These are phyloP conservation scores for Nymphaea colorata DNA, from an alignment of 164 flowering plant species.

Conservation along the genomic window DNA sequence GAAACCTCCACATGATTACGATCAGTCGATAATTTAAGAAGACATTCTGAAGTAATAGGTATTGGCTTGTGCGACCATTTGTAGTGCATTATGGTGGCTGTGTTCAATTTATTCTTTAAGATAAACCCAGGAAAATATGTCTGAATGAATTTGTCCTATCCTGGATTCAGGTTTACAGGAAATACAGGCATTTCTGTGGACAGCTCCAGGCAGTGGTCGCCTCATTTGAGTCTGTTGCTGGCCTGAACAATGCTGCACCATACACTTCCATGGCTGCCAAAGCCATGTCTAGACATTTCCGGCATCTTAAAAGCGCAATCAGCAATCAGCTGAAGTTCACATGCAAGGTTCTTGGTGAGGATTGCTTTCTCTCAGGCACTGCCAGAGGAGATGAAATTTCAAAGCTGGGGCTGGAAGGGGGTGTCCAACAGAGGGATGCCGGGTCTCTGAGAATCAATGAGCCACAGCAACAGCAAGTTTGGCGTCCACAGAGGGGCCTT, in stretches of 20 bases:
- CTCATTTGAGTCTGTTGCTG: constrained; percentile 11
- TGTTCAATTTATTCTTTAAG: no score
- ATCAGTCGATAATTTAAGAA: no score
- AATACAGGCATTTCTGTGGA: constrained; percentile 10
- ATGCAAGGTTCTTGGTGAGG: constrained; percentile 7
- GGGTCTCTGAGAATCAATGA: constrained; percentile 26
- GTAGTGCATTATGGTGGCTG: no score
- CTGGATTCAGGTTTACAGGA: constrained; percentile 9
- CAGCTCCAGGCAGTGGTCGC: constrained; percentile 21
- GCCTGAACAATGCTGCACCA: constrained; percentile 6
- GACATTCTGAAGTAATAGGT: no score
- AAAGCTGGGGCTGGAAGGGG: constrained; percentile 1
- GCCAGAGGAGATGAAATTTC: constrained; percentile 5
- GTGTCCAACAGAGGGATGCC: constrained; percentile 5
- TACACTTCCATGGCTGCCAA: constrained; percentile 11
- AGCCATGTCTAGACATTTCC: constrained; percentile 11
- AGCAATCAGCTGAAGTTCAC: constrained; percentile 5
- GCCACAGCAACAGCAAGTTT: constrained; percentile 43
- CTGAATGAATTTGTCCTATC: no score
- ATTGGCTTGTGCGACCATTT: no score
- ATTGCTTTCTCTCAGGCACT: constrained; percentile 5
- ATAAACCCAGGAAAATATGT: no score
- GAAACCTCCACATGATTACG: no score
- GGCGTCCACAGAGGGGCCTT: constrained; percentile 91
- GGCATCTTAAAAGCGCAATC: constrained; percentile 10